These are phyloP conservation scores for Aspergillus panamensis DNA, from an alignment of 495 filamentous ascomycete species.

Conservation along the genomic window DNA sequence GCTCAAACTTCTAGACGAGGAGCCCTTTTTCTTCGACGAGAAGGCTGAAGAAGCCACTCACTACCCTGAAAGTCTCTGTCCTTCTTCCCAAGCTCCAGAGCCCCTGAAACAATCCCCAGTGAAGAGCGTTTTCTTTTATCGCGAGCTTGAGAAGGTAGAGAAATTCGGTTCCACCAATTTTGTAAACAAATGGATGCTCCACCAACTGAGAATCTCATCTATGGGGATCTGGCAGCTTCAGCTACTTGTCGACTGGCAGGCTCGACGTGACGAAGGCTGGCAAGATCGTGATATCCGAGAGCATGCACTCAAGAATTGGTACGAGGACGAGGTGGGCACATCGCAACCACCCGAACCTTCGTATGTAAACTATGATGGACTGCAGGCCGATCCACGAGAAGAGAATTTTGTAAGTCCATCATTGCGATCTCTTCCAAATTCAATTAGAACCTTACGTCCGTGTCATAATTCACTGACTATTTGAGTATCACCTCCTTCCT, in stretches of 20 bases:
- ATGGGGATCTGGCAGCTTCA: constrained; percentile 29
- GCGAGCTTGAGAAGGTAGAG: constrained; percentile 7
- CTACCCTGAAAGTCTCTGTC: background rate
- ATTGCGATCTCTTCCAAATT: no score
- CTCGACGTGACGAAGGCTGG: constrained; percentile 21
- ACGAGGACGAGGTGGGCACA: constrained; percentile 19
- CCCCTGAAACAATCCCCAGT: constrained; percentile 6
- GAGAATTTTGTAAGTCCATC: background rate
- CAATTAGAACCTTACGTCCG: no score
- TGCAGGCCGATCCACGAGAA: background rate
- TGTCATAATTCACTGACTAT: background rate
- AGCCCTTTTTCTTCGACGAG: background rate
- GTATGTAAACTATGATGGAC: background rate
- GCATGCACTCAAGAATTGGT: constrained; percentile 29
- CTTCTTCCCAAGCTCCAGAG: background rate
- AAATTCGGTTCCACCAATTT: constrained; percentile 18
- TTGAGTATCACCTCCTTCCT: background rate
- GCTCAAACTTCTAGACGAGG: constrained; percentile 3
- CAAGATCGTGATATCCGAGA: constrained; percentile 25
- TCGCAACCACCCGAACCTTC: background rate
- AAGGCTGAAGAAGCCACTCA: background rate
- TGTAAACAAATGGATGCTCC: constrained; percentile 34
- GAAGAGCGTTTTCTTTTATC: constrained; percentile 18
- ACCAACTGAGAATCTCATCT: constrained; percentile 29
- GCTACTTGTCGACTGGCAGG: constrained; percentile 20